These are phyloP conservation scores for Volvox carteri DNA, from an alignment of 163 green algal genomes.

Conservation along the genomic window DNA sequence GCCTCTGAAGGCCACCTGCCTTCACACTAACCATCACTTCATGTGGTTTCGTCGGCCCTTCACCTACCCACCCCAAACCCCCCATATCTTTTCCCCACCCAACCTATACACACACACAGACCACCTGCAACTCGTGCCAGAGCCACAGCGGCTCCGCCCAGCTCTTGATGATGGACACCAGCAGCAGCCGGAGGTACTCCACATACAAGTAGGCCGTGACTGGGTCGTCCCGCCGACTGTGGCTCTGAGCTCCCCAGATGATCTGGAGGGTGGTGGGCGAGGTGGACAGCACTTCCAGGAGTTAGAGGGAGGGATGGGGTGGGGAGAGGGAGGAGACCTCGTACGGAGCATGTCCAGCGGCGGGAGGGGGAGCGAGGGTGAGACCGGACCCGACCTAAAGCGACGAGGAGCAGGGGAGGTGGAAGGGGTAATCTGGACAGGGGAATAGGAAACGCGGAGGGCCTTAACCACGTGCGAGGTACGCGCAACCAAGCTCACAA, in stretches of 20 bases:
- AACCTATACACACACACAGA: not conserved
- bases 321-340: not conserved
- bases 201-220: conserved; percentile 52
- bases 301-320: not conserved
- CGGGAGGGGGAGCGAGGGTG: not conserved
- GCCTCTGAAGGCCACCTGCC: no score
- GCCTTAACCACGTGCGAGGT: no score
- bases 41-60: no score
- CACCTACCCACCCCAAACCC: no score
- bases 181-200: conserved; percentile 49
- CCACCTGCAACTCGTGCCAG: conserved; percentile 55
- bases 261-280: no score
- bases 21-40: no score
- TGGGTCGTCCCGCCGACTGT: conserved; percentile 28
- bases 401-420: not conserved
- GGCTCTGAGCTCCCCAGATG: conserved; percentile 48
- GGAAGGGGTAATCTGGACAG: no score
- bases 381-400: not conserved
- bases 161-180: conserved; percentile 24
- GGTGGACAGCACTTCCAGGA: no score
- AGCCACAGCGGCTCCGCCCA: conserved; percentile 52
- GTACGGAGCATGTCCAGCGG: no score
- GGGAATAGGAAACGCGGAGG: no score
- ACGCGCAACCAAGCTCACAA: no score
- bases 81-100: no score